A percentile compares a stretch with the other conserved stretches of the same genome.
Conservation (phyloP, 2,329 filamentous ascomycete genomes). For the Acephala macrosclerotiorum region DNA sequence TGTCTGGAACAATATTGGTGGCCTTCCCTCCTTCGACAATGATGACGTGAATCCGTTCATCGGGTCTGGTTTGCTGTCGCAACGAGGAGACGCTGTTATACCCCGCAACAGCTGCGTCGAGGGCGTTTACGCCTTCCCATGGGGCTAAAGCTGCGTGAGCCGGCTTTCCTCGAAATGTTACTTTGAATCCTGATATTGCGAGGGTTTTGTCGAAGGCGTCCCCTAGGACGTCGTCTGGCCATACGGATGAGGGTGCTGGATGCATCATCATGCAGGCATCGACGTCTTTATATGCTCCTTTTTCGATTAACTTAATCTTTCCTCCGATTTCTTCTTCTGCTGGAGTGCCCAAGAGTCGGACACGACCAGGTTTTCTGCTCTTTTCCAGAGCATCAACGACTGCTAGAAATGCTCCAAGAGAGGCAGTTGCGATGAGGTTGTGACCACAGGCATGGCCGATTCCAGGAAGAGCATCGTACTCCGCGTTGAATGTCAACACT, state of each 20-base stretch:
- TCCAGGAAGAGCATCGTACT: slow-evolving; percentile 54
- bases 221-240: slow-evolving; percentile 7
- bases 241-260: slow-evolving; percentile 8
- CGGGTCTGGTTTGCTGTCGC: slow-evolving; percentile 6
- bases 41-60: slow-evolving; percentile 14
- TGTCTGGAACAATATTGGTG: slow-evolving; percentile 10
- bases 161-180: slow-evolving; percentile 33
- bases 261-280: slow-evolving; percentile 50
- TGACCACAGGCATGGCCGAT: slow-evolving; percentile 52
- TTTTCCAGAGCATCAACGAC: slow-evolving; percentile 31
- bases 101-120: slow-evolving; percentile 41
- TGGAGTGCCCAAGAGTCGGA: slow-evolving; percentile 39
- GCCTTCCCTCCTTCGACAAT: slow-evolving; percentile 9
- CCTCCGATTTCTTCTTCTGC: slow-evolving; percentile 39
- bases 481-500: slow-evolving; percentile 50
- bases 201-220: slow-evolving; percentile 6
- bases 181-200: slow-evolving; percentile 11
- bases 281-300: slow-evolving; percentile 50
- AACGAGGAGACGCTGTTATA: slow-evolving; percentile 5
- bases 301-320: slow-evolving; percentile 52
- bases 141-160: slow-evolving; percentile 47
- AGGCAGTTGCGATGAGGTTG: slow-evolving; percentile 49
- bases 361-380: slow-evolving; percentile 33
- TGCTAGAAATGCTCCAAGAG: slow-evolving; percentile 48
- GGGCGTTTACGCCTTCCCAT: slow-evolving; percentile 47